Base-by-base conservation (phyloP, 805 yeast genomes). In the Saccharomycopsis malanga region DNA sequence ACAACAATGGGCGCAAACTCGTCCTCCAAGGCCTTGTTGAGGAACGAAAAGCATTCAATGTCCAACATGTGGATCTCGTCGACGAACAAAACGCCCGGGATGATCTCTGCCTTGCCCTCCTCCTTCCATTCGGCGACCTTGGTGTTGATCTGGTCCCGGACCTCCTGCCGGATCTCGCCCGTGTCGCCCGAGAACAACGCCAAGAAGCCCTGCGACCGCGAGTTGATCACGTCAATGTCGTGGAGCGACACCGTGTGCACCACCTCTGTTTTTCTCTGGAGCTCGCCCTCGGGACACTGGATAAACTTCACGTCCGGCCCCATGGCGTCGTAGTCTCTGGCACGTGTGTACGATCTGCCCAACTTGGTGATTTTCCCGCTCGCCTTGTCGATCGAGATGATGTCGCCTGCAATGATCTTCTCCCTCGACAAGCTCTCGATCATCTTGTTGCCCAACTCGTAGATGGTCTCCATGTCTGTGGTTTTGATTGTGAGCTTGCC, bases 51-150 rank as follows among this genome's bases (percentile, higher is more conserved):
- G 59, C 96, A 82, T 67, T 93, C 99, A 58, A 93, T 83, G 65
- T 93, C 99, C 54, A 93, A 78, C 98, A 93, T 93, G 68, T 93
- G 96, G 43, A 89, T 97, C 69, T 93, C 99, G 66, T 93, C 99
- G 57, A 93, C 88, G 65, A 93, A 93, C 57, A 93, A 71, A 15
- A 93, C 99, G 58, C 99, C 99, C 12, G 98, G 98, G 36, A 87
- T 87, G 55, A 93, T 87, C 63, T 91, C 94, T 9, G 98, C 98
- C 66, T 93, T 93, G 51, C 98, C 98, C 72, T 93, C 98, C 68
- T 93, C 98, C 60, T 85, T 87, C 95, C 97, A 93, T 68, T 93
- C 97, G 18, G 94, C 95, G 45, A 93, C 96, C 68, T 93, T 89
- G 38, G 89, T 81, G 69, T 93, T 93, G 62, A 93, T 94, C 70